Conservation (phyloP, 1,139 yeast species). For the Saccharomyces hybrid region DNA sequence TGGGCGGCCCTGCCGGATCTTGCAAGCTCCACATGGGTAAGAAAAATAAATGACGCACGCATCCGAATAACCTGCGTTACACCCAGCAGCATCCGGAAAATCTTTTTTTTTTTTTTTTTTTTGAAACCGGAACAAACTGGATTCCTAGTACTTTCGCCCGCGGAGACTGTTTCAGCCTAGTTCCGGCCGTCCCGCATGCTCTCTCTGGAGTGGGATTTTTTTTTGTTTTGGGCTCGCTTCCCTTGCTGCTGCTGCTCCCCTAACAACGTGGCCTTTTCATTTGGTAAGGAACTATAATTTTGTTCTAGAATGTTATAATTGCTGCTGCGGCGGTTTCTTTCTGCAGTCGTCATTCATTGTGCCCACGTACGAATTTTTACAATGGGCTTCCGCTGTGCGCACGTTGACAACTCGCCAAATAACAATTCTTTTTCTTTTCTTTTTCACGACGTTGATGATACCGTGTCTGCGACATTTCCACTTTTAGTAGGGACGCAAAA, state of each 20-base stretch:
- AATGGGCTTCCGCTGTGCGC: neutral
- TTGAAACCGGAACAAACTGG: neutral
- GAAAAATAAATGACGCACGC: neutral
- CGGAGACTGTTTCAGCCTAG: neutral
- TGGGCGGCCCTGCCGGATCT: neutral
- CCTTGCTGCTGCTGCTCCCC: neutral
- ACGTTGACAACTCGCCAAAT: neutral
- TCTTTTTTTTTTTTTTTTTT: neutral
- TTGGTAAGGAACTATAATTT: neutral
- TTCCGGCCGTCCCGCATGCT: neutral
- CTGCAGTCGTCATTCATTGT: neutral
- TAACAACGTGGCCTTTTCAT: neutral
- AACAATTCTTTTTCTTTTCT: neutral
- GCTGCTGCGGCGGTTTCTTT: neutral
- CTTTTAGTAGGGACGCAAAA: neutral
- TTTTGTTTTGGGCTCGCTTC: neutral
- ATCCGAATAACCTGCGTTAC: neutral
- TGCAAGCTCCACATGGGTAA: neutral
- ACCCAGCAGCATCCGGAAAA: neutral
- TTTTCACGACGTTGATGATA: neutral
- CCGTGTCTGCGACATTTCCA: constrained; percentile 1
- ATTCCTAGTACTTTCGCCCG: neutral
- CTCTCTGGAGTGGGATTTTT: neutral
- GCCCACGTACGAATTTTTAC: neutral
- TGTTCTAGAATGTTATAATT: neutral